Evolutionary conservation across 2,329 filamentous ascomycete genomes (phyloP).

Genomic region (Magnaporthiopsis poae): DNA sequence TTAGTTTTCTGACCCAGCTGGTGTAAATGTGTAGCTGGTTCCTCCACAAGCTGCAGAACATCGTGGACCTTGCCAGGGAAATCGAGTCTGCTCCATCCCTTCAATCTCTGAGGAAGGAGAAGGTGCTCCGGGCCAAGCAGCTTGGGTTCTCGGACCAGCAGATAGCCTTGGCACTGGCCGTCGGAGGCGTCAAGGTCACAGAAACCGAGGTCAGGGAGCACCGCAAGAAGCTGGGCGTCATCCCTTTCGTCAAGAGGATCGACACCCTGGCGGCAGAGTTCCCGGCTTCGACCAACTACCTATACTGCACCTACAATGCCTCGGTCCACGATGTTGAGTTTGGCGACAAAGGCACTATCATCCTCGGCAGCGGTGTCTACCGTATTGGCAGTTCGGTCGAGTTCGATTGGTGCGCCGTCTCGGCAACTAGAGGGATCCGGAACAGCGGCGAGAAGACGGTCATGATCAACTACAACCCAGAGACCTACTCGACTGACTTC

Average conservation of each 20-base stretch:
- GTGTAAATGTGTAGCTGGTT: constrained; percentile 26
- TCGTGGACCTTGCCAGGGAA: constrained; percentile 81
- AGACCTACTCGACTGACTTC: constrained; percentile 75
- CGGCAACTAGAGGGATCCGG: constrained; percentile 71
- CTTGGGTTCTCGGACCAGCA: constrained; percentile 95
- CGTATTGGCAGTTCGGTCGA: constrained; percentile 95
- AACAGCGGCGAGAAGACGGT: constrained; percentile 91
- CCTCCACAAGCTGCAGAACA: constrained; percentile 93
- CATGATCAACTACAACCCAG: constrained; percentile 89
- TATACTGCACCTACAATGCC: constrained; percentile 97
- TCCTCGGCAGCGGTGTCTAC: constrained; percentile 92
- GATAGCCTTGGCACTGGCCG: constrained; percentile 73
- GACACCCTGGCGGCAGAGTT: constrained; percentile 96
- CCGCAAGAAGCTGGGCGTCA: constrained; percentile 77
- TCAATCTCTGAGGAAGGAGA: constrained; percentile 75
- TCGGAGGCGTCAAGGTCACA: constrained; percentile 37
- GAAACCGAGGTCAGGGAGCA: constrained; percentile 84
- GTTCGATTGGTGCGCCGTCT: constrained; percentile 97
- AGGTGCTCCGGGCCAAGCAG: constrained; percentile 88
- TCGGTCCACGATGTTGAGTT: constrained; percentile 88
- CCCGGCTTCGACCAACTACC: constrained; percentile 87
- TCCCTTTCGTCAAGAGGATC: constrained; percentile 95
- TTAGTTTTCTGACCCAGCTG: background rate
- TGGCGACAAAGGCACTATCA: constrained; percentile 79
- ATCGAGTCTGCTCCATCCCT: constrained; percentile 76